Conservation (phyloP, 2,329 filamentous ascomycete genomes). For the Fusarium virguliforme region DNA sequence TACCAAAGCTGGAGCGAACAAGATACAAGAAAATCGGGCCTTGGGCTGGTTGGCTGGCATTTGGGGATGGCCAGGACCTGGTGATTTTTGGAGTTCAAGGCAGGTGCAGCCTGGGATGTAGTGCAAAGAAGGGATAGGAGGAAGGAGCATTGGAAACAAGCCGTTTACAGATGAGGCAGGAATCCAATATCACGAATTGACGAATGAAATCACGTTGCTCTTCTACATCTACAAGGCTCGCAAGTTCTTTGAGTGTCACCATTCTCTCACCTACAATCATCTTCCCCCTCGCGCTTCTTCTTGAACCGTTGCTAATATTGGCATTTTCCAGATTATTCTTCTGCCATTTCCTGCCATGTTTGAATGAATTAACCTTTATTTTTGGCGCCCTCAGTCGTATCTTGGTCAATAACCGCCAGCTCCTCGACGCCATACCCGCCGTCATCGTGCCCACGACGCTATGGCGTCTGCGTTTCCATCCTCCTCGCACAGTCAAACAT, state of each 20-base stretch:
- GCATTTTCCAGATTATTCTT: neutral
- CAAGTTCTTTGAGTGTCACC: neutral
- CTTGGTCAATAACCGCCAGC: slow-evolving; percentile 22
- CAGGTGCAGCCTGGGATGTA: neutral
- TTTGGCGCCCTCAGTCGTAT: slow-evolving; percentile 18
- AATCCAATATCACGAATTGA: slow-evolving; percentile 1
- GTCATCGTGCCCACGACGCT: slow-evolving; percentile 20
- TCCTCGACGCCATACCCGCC: slow-evolving; percentile 37
- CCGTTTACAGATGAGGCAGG: neutral
- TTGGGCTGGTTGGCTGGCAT: neutral
- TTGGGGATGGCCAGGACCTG: slow-evolving; percentile 3
- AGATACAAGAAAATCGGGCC: neutral
- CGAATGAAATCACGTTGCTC: slow-evolving; percentile 1
- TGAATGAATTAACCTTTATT: neutral
- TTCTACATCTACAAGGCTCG: neutral
- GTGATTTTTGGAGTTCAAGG: slow-evolving; percentile 19
- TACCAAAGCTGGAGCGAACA: neutral
- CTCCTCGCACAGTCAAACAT: slow-evolving; percentile 9
- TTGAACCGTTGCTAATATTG: neutral
- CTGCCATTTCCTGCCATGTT: neutral
- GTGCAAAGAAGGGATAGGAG: neutral
- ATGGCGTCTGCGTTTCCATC: slow-evolving; percentile 40
- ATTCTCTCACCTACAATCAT: neutral
- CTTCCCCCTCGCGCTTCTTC: neutral
- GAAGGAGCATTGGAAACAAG: neutral